Evolutionary conservation across 169 alveolate species (phyloP), one percentile per base, ranked within the genome.

Genomic region (Perkinsus olseni): DNA sequence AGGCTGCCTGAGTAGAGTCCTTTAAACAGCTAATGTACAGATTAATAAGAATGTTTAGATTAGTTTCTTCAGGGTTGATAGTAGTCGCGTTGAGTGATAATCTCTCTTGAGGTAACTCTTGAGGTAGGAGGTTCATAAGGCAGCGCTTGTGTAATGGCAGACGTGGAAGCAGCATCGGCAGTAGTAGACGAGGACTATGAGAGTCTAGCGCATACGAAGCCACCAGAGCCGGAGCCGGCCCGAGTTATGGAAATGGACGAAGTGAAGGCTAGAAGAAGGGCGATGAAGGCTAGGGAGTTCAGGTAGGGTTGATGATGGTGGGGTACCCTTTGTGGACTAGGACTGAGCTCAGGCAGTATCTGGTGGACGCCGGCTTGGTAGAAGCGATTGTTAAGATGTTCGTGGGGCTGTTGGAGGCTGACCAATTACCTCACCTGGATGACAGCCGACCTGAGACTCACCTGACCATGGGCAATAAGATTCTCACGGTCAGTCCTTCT

Each of bases 281-380:
- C 28, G 17, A 62, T 8, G 82, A 62, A 13, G 82, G 34, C 1
- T 62, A 24, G 31, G 82, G 82, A 62, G 82, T 62, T 45, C 62
- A 6, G 62, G 62, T 45, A 45, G 17, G 6, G 62, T 17, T 17
- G 62, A 45, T 17, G 17, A 17, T 6, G 62, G 62, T 10, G 62
- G 62, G 62, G 62, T 10, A 17, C 6, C 17, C 62, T 10, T 10
- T 45, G 62, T 45, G 91, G 38, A n/a, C n/a, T n/a, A n/a, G n/a
- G n/a, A n/a, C n/a, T n/a, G 74, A 94, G 21, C 94, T 95, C 93
- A 92, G 97, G 91, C 95, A 95, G 91, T 96, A 96, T 91, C 38
- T 95, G 21, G 97, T 95, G 48, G 94, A 95, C 74, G 94, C 93
- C 31, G 96, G 95, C 36, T 95, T 96, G 37, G 96, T 95, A 74